A percentile compares a stretch with the other conserved stretches of the same genome.
Conservation (phyloP, 345 rosid species). For the Pelargonium nanum region DNA sequence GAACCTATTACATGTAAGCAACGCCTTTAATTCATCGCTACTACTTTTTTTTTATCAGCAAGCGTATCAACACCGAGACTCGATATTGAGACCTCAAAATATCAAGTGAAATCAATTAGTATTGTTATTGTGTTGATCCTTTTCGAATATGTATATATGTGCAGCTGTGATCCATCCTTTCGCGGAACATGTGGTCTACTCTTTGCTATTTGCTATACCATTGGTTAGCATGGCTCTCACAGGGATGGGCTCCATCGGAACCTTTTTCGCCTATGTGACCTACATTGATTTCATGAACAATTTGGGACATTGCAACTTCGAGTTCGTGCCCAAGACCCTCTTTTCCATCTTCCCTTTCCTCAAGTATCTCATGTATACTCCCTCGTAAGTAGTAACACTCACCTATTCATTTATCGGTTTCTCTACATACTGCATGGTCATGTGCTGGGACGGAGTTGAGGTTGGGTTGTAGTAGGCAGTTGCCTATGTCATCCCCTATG, state of each 20-base stretch:
- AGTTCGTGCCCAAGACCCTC: slow-evolving; percentile 20
- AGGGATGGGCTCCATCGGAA: slow-evolving; percentile 10
- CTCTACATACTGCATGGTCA: too few relatives aligned
- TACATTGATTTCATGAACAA: slow-evolving; percentile 21
- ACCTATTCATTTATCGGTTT: too few relatives aligned
- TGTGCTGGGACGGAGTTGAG: too few relatives aligned
- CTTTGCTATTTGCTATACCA: slow-evolving; percentile 16
- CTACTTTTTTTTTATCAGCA: too few relatives aligned
- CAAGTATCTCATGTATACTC: slow-evolving; percentile 27
- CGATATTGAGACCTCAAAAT: too few relatives aligned
- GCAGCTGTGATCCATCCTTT: slow-evolving; percentile 35
- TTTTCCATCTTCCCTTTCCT: slow-evolving; percentile 26
- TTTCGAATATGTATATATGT: too few relatives aligned
- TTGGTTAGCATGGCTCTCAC: background rate
- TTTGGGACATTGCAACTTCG: slow-evolving; percentile 40
- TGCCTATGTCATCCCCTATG: too few relatives aligned
- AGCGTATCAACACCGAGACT: too few relatives aligned
- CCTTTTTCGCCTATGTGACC: slow-evolving; percentile 1
- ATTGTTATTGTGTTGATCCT: too few relatives aligned
- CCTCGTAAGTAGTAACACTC: slow-evolving; percentile 33
- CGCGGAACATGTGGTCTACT: slow-evolving; percentile 24
- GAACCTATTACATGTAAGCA: slow-evolving; percentile 66
- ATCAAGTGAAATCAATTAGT: too few relatives aligned
- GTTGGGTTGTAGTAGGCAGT: too few relatives aligned
- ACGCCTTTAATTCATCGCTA: too few relatives aligned